phyloP scores from a whole-genome alignment of 1,284 basidiomycete genomes.

The Neolentinus lepideus region DNA sequence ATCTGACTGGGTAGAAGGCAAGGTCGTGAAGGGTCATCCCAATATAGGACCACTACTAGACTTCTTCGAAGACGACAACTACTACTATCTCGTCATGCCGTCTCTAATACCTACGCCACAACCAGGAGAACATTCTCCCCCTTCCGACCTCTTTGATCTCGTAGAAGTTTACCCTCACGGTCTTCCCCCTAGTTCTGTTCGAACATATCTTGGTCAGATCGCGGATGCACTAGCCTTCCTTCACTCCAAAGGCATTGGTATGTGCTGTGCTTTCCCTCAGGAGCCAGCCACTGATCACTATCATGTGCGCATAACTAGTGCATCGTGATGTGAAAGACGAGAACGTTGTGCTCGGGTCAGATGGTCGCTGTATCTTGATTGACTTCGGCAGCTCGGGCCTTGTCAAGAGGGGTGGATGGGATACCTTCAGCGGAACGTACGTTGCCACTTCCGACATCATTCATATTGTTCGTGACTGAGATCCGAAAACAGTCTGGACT shows the following conservation, averaged over 20 bases:
- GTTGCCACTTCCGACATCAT: slow-evolving; percentile 24
- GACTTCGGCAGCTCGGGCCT: slow-evolving; percentile 95
- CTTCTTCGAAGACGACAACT: slow-evolving; percentile 97
- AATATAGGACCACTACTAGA: slow-evolving; percentile 92
- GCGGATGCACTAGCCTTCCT: slow-evolving; percentile 90
- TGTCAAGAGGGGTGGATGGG: slow-evolving; percentile 81
- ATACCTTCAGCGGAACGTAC: slow-evolving; percentile 92
- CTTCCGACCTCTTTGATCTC: slow-evolving; percentile 90
- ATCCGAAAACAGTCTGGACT: slow-evolving; percentile 65
- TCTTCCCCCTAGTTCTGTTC: slow-evolving; percentile 67
- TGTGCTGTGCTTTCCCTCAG: slow-evolving; percentile 15
- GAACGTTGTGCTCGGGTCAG: slow-evolving; percentile 80
- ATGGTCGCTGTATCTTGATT: slow-evolving; percentile 84
- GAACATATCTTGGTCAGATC: slow-evolving; percentile 90
- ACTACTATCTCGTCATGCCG: slow-evolving; percentile 87
- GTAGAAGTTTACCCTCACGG: slow-evolving; percentile 89
- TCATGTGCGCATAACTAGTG: slow-evolving; percentile 39
- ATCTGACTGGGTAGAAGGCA: slow-evolving; percentile 56
- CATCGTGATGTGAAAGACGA: slow-evolving; percentile 99
- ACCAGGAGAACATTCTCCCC: slow-evolving; percentile 43
- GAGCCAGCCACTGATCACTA: background rate
- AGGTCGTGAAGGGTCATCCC: slow-evolving; percentile 75
- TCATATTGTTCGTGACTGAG: slow-evolving; percentile 8
- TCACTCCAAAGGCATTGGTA: slow-evolving; percentile 85
- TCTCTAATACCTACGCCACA: slow-evolving; percentile 55